Evolutionary conservation across 805 yeast species (phyloP).

Genomic region (Millerago galiae): DNA sequence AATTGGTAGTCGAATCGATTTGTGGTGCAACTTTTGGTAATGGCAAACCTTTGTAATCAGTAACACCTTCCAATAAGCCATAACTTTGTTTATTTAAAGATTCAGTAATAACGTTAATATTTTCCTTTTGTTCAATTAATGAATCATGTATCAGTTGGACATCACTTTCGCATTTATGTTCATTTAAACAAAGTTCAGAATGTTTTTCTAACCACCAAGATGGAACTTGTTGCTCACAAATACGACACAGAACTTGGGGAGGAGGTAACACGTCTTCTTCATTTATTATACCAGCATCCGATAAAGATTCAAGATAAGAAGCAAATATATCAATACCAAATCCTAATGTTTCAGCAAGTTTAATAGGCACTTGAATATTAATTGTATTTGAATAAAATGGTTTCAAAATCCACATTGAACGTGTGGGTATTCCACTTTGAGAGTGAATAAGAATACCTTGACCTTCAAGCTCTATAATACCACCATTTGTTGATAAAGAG

Average conservation of each 20-base stretch:
- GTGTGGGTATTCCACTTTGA: constrained; percentile 53
- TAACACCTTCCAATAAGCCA: constrained; percentile 4
- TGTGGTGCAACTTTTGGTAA: constrained; percentile 29
- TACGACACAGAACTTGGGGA: constrained; percentile 75
- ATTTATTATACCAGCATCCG: constrained; percentile 58
- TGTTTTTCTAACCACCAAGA: constrained; percentile 96
- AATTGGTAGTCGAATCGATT: constrained; percentile 15
- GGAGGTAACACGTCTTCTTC: constrained; percentile 72
- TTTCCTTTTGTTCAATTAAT: constrained; percentile 60
- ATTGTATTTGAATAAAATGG: constrained; percentile 64
- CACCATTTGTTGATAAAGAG: constrained; percentile 49
- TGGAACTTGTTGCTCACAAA: constrained; percentile 87
- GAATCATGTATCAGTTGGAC: constrained; percentile 71
- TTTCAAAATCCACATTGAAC: constrained; percentile 89
- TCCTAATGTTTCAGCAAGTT: constrained; percentile 70
- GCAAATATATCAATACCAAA: constrained; percentile 85
- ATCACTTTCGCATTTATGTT: constrained; percentile 75
- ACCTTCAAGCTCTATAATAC: constrained; percentile 74
- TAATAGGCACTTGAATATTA: constrained; percentile 62
- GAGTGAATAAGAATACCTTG: constrained; percentile 85
- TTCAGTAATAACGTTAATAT: constrained; percentile 35
- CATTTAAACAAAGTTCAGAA: constrained; percentile 78
- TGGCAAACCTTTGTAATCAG: constrained; percentile 54
- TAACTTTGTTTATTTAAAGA: constrained; percentile 21
- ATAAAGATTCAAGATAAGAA: constrained; percentile 58